A percentile compares a stretch with the other conserved stretches of the same genome.
Evolutionary conservation across 768 basidiomycete species (phyloP).

Genomic region (Lactifluus subvellereus): DNA sequence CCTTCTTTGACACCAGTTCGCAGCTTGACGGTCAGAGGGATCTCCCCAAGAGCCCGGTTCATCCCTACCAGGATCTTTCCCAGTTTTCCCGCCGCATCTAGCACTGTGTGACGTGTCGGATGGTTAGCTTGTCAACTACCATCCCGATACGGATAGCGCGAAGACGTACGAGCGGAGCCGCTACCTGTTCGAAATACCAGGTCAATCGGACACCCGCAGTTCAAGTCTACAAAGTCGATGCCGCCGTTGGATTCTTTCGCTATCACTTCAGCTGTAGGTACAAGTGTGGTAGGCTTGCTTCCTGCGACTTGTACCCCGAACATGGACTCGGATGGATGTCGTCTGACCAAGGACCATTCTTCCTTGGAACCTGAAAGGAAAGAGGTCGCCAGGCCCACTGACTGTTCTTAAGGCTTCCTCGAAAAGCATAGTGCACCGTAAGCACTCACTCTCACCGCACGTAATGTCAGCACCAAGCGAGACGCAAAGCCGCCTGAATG

Average conservation of each 20-base stretch:
- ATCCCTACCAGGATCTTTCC: constrained; percentile 88
- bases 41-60: constrained; percentile 83
- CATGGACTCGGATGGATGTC: constrained; percentile 78
- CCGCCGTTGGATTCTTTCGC: constrained; percentile 56
- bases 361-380: constrained; percentile 84
- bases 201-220: constrained; percentile 97
- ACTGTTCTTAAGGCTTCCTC: not conserved
- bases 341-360: constrained; percentile 89
- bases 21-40: constrained; percentile 88
- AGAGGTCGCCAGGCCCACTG: constrained; percentile 90
- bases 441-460: constrained; percentile 76
- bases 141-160: not conserved
- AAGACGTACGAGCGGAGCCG: constrained; percentile 73
- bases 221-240: constrained; percentile 91
- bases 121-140: not conserved
- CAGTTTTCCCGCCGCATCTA: constrained; percentile 76
- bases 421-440: not conserved
- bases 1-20: constrained; percentile 90
- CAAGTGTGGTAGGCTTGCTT: constrained; percentile 72
- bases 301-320: constrained; percentile 96
- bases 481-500: constrained; percentile 88
- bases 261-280: constrained; percentile 76
- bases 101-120: constrained; percentile 42
- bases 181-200: constrained; percentile 88
- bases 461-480: constrained; percentile 89